Base-by-base conservation (phyloP, 1,284 basidiomycete species). In the Tylopilus sp. region DNA sequence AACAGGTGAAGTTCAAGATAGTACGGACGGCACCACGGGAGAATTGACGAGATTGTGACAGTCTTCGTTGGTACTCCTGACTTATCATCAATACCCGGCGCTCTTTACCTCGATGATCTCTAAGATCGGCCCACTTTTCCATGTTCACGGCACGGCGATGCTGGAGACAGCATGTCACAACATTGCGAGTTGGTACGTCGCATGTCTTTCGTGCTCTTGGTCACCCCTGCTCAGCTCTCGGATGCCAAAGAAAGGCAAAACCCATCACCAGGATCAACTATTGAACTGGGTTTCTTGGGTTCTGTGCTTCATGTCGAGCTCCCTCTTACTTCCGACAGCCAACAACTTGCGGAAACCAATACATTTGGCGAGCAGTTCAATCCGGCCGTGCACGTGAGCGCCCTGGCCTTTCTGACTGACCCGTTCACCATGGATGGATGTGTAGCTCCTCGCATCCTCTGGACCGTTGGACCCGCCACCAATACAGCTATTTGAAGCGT, bases 101-200 rank as follows among this genome's bases (percentile, higher is more conserved):
- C 71, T 99, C 8, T 97, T 92, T 69, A 78, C 82, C 31, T 74
- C 80, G 15, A 67, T 94, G 6, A 73, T 88, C 11, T 73, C 77
- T 15, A 78, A 81, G 38, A 76, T 97, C 30, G 93, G 92, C 0
- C 87, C 90, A 0, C 69, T 86, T 21, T 92, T 86, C 64, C 82
- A 89, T 57, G 65, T 72, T 19, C 86, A 92, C 55, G 89, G 87
- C 11, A 77, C 80, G 9, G 78, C 87, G 0, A 92, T 92, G 73
- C 74, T 95, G 4, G 92, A 96, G 67, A 80, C 84, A 1, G 90
- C 90, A 0, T 93, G 89, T 61, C 81, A 92, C 58, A 90, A 91
- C 53, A 86, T 96, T 21, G 83, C 89, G 3, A 81, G 76, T 49
- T 96, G 93, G 93, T 93, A 69, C 66, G 82, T 29, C 13, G 7